Evolutionary conservation across 2,329 filamentous ascomycete species (phyloP).

Genomic region (Nigrospora sphaerica): DNA sequence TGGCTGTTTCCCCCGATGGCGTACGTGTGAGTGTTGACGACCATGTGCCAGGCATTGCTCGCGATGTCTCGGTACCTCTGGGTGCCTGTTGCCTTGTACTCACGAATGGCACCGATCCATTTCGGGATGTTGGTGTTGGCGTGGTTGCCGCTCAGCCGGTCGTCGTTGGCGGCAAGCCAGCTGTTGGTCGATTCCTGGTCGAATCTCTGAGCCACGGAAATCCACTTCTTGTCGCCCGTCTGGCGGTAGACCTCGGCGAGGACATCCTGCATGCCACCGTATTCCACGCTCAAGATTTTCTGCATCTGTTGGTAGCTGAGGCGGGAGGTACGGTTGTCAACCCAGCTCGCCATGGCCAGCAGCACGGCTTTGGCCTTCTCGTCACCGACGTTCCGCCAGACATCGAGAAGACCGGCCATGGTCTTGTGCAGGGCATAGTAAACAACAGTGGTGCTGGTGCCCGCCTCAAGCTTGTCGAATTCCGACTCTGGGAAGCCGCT

Average conservation of each 20-base stretch:
- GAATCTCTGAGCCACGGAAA: constrained; percentile 39
- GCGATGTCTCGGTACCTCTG: constrained; percentile 39
- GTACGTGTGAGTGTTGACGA: constrained; percentile 38
- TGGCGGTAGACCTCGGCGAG: constrained; percentile 39
- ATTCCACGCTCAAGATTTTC: constrained; percentile 38
- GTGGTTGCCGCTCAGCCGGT: constrained; percentile 38
- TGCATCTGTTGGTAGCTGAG: constrained; percentile 40
- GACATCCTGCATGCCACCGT: constrained; percentile 47
- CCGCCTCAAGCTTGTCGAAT: constrained; percentile 32
- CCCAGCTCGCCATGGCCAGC: constrained; percentile 37
- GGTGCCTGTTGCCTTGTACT: constrained; percentile 40
- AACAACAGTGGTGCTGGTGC: constrained; percentile 43
- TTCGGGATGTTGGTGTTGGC: constrained; percentile 48
- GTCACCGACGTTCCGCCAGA: constrained; percentile 37
- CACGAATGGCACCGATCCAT: constrained; percentile 41
- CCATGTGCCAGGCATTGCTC: constrained; percentile 40
- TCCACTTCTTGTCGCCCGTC: constrained; percentile 37
- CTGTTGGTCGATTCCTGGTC: constrained; percentile 40
- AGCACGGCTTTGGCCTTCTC: constrained; percentile 33
- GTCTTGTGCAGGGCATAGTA: constrained; percentile 50
- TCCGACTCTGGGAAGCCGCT: constrained; percentile 46
- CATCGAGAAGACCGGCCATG: constrained; percentile 42
- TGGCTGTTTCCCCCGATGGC: constrained; percentile 48
- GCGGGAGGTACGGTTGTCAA: constrained; percentile 35
- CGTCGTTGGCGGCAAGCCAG: constrained; percentile 35